These are phyloP conservation scores for Ogataea nonfermentans DNA, from an alignment of 805 yeast species.

Conservation along the genomic window DNA sequence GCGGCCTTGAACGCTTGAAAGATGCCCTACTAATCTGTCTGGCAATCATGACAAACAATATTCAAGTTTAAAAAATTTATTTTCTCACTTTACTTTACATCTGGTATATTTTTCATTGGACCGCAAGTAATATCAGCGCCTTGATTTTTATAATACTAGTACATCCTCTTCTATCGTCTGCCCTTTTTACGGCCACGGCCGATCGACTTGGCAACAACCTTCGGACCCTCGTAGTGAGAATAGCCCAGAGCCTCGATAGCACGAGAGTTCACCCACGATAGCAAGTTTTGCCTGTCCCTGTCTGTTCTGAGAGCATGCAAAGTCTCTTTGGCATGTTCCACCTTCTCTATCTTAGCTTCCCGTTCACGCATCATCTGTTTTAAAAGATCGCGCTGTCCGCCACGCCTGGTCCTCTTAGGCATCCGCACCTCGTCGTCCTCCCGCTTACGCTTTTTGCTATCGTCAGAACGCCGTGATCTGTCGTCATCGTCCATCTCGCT, in stretches of 20 bases:
- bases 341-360: slow-evolving; percentile 28
- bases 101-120: slow-evolving; percentile 11
- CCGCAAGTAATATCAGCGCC: slow-evolving; percentile 3
- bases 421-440: slow-evolving; percentile 27
- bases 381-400: slow-evolving; percentile 35
- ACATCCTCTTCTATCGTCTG: slow-evolving; percentile 15
- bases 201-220: slow-evolving; percentile 15
- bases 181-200: slow-evolving; percentile 21
- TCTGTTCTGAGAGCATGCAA: slow-evolving; percentile 37
- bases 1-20: not conserved
- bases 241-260: slow-evolving; percentile 53
- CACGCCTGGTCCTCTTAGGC: slow-evolving; percentile 32
- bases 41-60: slow-evolving; percentile 7
- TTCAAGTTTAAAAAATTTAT: slow-evolving; percentile 2
- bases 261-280: slow-evolving; percentile 61
- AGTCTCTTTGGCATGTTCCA: slow-evolving; percentile 27
- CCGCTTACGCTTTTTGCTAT: slow-evolving; percentile 28
- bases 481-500: slow-evolving; percentile 20
- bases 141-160: slow-evolving; percentile 6
- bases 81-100: slow-evolving; percentile 10
- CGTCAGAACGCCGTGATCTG: slow-evolving; percentile 29
- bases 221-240: slow-evolving; percentile 54
- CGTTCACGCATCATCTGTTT: slow-evolving; percentile 35
- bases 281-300: slow-evolving; percentile 44
- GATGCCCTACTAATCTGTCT: slow-evolving; percentile 7